Evolutionary conservation across 2,329 filamentous ascomycete genomes (phyloP).

Genomic region (Penicillium sp.): DNA sequence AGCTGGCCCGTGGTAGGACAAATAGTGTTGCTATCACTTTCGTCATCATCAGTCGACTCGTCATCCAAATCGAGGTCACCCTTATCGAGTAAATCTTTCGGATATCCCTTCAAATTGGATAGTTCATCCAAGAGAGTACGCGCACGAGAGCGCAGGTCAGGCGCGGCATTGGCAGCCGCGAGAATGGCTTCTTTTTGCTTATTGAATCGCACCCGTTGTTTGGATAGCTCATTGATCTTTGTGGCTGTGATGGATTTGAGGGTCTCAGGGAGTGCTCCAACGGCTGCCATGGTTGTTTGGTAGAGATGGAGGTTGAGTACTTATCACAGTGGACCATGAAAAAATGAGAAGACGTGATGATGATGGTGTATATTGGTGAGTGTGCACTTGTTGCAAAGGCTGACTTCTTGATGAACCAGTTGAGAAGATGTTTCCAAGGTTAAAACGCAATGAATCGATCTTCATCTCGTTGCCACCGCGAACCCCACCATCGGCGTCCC

Average conservation of each 20-base stretch:
- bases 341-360: too few relatives aligned
- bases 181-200: conserved; percentile 43
- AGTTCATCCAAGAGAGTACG: conserved; percentile 35
- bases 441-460: background rate
- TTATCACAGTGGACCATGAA: background rate
- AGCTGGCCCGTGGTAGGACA: conserved; percentile 20
- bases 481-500: background rate
- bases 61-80: conserved; percentile 28
- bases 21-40: conserved; percentile 24
- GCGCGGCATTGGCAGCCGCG: conserved; percentile 25
- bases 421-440: too few relatives aligned
- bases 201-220: conserved; percentile 48
- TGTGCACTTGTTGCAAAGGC: too few relatives aligned
- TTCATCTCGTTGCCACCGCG: background rate
- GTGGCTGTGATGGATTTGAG: conserved; percentile 51
- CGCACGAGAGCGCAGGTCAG: conserved; percentile 29
- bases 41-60: conserved; percentile 4
- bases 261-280: conserved; percentile 46
- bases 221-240: conserved; percentile 53
- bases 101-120: conserved; percentile 35
- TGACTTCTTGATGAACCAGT: too few relatives aligned
- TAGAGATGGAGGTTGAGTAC: background rate
- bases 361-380: too few relatives aligned
- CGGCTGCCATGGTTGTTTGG: conserved; percentile 26
- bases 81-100: conserved; percentile 32